Evolutionary conservation across 371 early-diverging fungal species (phyloP).

Genomic region (Nematocida sp.): DNA sequence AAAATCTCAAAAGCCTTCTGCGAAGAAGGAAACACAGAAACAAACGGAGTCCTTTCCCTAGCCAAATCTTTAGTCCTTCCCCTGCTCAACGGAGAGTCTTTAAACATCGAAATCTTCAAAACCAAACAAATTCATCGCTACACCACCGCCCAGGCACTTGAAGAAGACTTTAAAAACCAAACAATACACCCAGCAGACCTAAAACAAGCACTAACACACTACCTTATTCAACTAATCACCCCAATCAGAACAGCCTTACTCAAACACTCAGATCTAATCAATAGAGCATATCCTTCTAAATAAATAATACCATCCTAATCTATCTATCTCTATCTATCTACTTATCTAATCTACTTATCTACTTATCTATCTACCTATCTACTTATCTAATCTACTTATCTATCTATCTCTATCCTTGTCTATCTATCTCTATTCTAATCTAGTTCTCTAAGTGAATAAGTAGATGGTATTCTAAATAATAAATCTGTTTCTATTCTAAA

Average conservation of each 20-base stretch:
- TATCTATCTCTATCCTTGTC: too few relatives aligned
- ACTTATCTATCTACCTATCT: too few relatives aligned
- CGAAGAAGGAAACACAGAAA: constrained; percentile 87
- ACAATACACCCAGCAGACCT: constrained; percentile 89
- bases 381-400: too few relatives aligned
- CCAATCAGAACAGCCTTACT: constrained; percentile 79
- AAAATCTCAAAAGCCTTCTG: constrained; percentile 94
- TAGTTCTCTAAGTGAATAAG: too few relatives aligned
- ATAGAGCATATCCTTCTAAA: constrained; percentile 68
- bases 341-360: too few relatives aligned
- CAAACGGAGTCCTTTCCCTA: constrained; percentile 81
- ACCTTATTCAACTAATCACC: constrained; percentile 76
- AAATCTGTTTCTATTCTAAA: too few relatives aligned
- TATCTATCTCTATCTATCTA: too few relatives aligned
- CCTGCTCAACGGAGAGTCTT: constrained; percentile 66
- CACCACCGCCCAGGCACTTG: constrained; percentile 70
- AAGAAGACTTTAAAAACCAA: constrained; percentile 76
- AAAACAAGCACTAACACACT: constrained; percentile 76
- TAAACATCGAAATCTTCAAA: constrained; percentile 17
- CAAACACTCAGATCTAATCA: constrained; percentile 60
- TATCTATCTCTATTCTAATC: too few relatives aligned
- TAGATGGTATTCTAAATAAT: too few relatives aligned
- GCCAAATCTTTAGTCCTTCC: constrained; percentile 76
- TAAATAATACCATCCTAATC: too few relatives aligned
- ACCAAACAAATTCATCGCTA: constrained; percentile 69